These are phyloP conservation scores for Sclerotinia trifoliorum DNA, from an alignment of 2,329 filamentous ascomycete genomes.

Conservation along the genomic window DNA sequence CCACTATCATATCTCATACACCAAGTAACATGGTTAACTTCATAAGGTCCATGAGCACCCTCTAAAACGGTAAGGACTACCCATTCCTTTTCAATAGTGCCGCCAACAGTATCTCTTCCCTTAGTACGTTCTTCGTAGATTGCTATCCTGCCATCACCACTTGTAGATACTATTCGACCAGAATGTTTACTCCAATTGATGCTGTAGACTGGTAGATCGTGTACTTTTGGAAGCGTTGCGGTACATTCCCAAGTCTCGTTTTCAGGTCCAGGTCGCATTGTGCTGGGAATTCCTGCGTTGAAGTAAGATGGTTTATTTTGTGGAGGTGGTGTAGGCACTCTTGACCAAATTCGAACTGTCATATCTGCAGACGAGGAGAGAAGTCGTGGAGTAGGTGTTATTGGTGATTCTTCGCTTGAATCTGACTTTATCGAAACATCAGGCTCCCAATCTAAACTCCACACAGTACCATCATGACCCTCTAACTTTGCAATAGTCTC, in stretches of 20 bases:
- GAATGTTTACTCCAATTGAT: constrained; percentile 77
- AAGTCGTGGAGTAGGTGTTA: constrained; percentile 55
- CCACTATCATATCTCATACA: constrained; percentile 72
- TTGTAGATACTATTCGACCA: constrained; percentile 80
- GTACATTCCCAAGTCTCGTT: constrained; percentile 85
- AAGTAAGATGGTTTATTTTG: constrained; percentile 38
- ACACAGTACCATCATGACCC: constrained; percentile 83
- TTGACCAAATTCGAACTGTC: constrained; percentile 75
- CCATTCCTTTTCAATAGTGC: constrained; percentile 59
- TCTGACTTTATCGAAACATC: constrained; percentile 33
- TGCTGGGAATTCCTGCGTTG: constrained; percentile 73
- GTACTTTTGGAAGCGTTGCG: constrained; percentile 68
- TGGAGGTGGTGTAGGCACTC: constrained; percentile 42
- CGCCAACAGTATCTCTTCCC: constrained; percentile 35
- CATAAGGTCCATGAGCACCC: constrained; percentile 84
- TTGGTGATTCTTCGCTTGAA: constrained; percentile 43
- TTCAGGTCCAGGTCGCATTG: constrained; percentile 69
- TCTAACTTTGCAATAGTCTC: constrained; percentile 79
- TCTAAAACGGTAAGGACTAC: constrained; percentile 64
- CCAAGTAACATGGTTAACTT: constrained; percentile 92
- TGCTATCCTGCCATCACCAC: constrained; percentile 79
- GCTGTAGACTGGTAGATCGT: constrained; percentile 81
- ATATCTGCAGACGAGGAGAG: constrained; percentile 83
- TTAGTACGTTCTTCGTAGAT: constrained; percentile 66
- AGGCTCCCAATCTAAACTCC: constrained; percentile 75